phyloP scores from a whole-genome alignment of 1,139 yeast species.

The Taiozyma sp. region DNA sequence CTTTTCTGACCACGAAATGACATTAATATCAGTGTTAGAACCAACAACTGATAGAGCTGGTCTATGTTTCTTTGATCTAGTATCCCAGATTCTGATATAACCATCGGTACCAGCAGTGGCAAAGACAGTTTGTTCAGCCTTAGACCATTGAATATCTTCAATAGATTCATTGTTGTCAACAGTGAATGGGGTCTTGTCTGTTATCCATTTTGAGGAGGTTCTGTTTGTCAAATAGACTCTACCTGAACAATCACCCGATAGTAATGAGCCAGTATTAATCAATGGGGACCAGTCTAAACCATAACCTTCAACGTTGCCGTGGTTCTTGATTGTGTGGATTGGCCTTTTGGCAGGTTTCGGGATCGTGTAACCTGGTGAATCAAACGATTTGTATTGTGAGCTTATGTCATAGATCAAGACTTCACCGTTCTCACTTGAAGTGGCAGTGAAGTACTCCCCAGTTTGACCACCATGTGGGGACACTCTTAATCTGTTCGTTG shows the following conservation, averaged over 20 bases:
- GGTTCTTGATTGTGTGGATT: constrained; percentile 75
- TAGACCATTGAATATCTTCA: constrained; percentile 97
- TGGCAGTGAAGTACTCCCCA: constrained; percentile 82
- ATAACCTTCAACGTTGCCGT: constrained; percentile 96
- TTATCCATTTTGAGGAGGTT: constrained; percentile 76
- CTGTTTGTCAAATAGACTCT: constrained; percentile 75
- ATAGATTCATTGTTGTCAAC: constrained; percentile 62
- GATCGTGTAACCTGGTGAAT: constrained; percentile 78
- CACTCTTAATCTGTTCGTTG: constrained; percentile 86
- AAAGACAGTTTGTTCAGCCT: constrained; percentile 86
- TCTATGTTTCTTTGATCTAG: constrained; percentile 85
- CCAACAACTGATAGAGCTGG: constrained; percentile 88
- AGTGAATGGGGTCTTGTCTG: constrained; percentile 81
- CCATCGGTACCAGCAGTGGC: constrained; percentile 95
- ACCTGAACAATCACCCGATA: constrained; percentile 89
- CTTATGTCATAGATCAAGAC: constrained; percentile 79
- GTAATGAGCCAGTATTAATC: constrained; percentile 70
- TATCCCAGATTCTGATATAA: constrained; percentile 91
- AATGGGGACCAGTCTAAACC: constrained; percentile 97
- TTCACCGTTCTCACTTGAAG: constrained; percentile 89
- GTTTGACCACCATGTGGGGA: constrained; percentile 75
- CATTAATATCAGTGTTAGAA: constrained; percentile 84
- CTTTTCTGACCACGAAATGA: constrained; percentile 91
- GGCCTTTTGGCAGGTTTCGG: constrained; percentile 81
- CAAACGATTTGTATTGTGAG: constrained; percentile 78